Percentiles rank a stretch among this genome's conserved stretches.
These are phyloP conservation scores for Neofusicoccum cordaticola DNA, from an alignment of 2,329 filamentous ascomycete species.

Conservation along the genomic window DNA sequence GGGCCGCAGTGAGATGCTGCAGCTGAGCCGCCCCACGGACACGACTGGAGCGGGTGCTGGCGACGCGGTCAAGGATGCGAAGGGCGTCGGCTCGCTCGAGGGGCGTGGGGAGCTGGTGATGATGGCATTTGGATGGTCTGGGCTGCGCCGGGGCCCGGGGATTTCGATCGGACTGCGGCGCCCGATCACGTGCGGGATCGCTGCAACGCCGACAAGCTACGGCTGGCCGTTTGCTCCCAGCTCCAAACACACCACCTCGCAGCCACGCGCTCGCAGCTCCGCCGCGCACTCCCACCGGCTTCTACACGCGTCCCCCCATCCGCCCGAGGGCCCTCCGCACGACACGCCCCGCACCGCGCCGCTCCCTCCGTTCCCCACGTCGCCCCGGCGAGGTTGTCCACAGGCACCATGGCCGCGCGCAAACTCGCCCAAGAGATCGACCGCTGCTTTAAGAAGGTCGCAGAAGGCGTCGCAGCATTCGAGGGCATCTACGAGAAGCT, in stretches of 20 bases:
- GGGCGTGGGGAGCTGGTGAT: background rate
- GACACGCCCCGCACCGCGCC: background rate
- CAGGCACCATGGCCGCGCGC: slow-evolving; percentile 76
- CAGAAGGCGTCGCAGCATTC: slow-evolving; percentile 87
- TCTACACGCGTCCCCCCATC: background rate
- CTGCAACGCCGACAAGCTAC: slow-evolving; percentile 13
- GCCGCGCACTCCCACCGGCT: background rate
- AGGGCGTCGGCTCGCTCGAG: background rate
- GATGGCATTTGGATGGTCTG: slow-evolving; percentile 4
- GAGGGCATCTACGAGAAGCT: slow-evolving; percentile 98
- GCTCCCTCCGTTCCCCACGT: slow-evolving; percentile 2
- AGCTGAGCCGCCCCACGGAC: background rate
- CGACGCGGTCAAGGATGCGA: background rate
- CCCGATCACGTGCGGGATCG: slow-evolving; percentile 1
- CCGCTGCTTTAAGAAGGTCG: slow-evolving; percentile 98
- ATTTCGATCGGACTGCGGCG: background rate
- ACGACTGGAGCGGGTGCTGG: background rate
- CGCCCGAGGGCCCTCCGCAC: background rate
- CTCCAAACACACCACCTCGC: slow-evolving; percentile 7
- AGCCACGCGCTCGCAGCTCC: slow-evolving; percentile 4
- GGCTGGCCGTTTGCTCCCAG: slow-evolving; percentile 11
- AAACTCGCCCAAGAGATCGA: slow-evolving; percentile 98
- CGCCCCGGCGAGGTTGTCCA: slow-evolving; percentile 33
- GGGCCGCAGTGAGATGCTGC: background rate
- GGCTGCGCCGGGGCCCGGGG: background rate